A percentile compares a stretch with the other conserved stretches of the same genome.
These are phyloP conservation scores for Ceratocystis lukuohia DNA, from an alignment of 2,329 filamentous ascomycete species.

Conservation along the genomic window DNA sequence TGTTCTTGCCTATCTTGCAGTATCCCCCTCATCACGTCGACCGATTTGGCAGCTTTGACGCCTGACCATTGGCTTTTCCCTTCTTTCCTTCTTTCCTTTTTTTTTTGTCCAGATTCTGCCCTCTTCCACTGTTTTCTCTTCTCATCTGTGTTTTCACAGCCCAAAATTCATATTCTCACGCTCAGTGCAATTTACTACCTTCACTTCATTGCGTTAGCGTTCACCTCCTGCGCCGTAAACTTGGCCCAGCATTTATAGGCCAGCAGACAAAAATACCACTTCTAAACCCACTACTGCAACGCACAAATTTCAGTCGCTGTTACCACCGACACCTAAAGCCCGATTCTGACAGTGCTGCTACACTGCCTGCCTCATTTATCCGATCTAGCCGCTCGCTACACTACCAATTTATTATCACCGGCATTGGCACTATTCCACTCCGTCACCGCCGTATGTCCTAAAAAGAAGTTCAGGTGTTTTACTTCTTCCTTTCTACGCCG, in stretches of 20 bases:
- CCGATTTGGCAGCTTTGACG: not conserved
- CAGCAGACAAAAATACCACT: not conserved
- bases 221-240: conserved; percentile 14
- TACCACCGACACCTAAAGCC: not conserved
- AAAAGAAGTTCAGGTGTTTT: not conserved
- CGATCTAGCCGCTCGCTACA: not conserved
- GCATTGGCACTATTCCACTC: not conserved
- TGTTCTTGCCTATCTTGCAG: not conserved
- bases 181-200: not conserved
- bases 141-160: not conserved
- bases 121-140: not conserved
- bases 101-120: not conserved
- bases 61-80: not conserved
- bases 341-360: not conserved
- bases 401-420: not conserved
- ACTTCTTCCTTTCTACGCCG: not conserved
- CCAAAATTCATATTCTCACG: not conserved
- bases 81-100: not conserved
- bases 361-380: not conserved
- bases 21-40: not conserved
- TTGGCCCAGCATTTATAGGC: conserved; percentile 8
- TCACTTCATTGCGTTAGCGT: not conserved
- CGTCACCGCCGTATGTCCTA: not conserved
- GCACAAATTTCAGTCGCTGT: not conserved
- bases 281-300: not conserved